Base-by-base conservation (phyloP, 768 basidiomycete genomes). In the Daedaleopsis sinensis region DNA sequence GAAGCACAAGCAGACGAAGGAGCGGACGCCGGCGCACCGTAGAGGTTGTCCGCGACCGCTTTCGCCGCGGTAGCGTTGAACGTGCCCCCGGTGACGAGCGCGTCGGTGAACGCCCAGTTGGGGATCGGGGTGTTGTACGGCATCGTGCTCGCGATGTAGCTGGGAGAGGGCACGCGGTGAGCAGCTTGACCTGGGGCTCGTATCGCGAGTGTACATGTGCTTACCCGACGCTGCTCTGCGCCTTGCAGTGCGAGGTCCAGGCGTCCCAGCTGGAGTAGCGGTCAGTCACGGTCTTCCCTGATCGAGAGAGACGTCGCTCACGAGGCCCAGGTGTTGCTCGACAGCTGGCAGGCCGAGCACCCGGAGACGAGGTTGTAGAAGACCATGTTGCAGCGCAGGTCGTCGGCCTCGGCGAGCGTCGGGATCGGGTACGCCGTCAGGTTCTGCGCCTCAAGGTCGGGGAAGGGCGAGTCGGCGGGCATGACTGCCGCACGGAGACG, bases 341-440 rank as follows among this genome's bases (percentile, higher is more conserved):
- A 3, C 18, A 47, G 46, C 46, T 47, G 46, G 11, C 46, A 47
- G 15, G 46, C 46, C 3, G 46, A 18, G 21, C 47, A 48, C 6
- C 47, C 47, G 3, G 47, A 48, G 47, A 21, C 47, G 21, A 48
- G 47, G 47, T 48, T 48, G 47, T 48, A 47, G 47, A 48, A 48
- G 47, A 48, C 21, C 47, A 23, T 48, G 47, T 48, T 48, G 47
- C 47, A 48, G 47, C 47, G 47, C 12, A 48, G 47, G 47, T 48
- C 47, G 47, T 48, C 47, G 13, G 21, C 47, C 47, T 48, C 47
- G 21, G 19, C 47, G 19, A 24, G 19, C 19, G 47, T 24, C 12
- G 47, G 47, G 47, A 48, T 48, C 8, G 47, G 46, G 46, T 47
- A 47, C 5, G 3, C 19, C 4, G 6, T 23, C 18, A 47, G 5